Evolutionary conservation across 2,329 filamentous ascomycete species (phyloP).

Genomic region (Ophiocordyceps robertsii): DNA sequence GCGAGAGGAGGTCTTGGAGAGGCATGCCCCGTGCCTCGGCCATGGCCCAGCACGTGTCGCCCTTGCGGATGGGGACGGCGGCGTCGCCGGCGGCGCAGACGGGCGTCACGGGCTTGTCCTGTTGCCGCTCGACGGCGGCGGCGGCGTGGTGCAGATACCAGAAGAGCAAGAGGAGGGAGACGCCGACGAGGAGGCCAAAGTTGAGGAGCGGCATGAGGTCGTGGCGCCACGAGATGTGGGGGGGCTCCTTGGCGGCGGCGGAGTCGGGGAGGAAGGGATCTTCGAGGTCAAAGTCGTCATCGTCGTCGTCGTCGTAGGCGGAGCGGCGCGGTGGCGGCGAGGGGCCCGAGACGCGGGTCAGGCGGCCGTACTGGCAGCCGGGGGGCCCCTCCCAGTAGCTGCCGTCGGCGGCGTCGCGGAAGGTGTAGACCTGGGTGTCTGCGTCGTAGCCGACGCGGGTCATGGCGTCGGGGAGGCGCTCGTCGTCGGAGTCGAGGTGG

Average conservation of each 20-base stretch:
- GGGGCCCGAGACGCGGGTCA: slow-evolving; percentile 20
- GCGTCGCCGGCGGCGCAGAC: slow-evolving; percentile 8
- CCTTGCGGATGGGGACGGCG: slow-evolving; percentile 20
- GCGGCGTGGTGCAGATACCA: slow-evolving; percentile 29
- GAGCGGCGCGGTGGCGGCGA: not conserved
- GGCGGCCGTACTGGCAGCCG: slow-evolving; percentile 33
- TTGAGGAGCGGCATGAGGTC: slow-evolving; percentile 43
- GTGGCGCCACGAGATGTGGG: slow-evolving; percentile 32
- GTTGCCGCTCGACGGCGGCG: slow-evolving; percentile 1
- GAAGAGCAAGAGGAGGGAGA: slow-evolving; percentile 35
- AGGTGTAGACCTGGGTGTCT: slow-evolving; percentile 39
- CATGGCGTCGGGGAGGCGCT: slow-evolving; percentile 42
- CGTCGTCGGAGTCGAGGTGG: slow-evolving; percentile 31
- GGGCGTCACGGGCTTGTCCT: too few relatives aligned
- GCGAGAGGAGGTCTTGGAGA: slow-evolving; percentile 29
- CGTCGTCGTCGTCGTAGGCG: slow-evolving; percentile 14
- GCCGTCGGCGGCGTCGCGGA: slow-evolving; percentile 31
- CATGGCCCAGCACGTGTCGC: slow-evolving; percentile 41
- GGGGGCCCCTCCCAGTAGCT: slow-evolving; percentile 35
- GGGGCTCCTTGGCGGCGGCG: slow-evolving; percentile 1
- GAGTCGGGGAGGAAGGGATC: slow-evolving; percentile 17
- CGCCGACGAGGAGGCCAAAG: slow-evolving; percentile 39
- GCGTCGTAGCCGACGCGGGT: slow-evolving; percentile 41
- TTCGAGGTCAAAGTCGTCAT: slow-evolving; percentile 13
- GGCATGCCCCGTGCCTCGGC: slow-evolving; percentile 26